A percentile compares a stretch with the other conserved stretches of the same genome.
phyloP scores from a whole-genome alignment of 2,329 filamentous ascomycete genomes.

The Laburnicola sp. region DNA sequence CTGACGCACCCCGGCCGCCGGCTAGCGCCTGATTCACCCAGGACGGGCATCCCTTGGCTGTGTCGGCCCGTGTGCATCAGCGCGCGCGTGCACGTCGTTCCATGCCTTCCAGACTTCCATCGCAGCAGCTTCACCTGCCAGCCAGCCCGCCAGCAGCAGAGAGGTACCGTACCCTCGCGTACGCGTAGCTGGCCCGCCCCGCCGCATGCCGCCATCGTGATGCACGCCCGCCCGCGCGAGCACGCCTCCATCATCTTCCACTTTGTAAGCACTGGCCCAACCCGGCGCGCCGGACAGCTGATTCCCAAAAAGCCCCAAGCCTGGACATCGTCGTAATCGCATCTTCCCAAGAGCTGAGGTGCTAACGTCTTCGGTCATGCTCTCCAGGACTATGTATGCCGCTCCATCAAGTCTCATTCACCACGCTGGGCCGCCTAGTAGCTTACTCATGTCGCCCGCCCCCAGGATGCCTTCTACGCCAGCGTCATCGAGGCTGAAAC shows the following conservation, averaged over 20 bases:
- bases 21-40: too few relatives aligned
- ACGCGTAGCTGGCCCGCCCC: neutral
- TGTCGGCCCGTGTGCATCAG: too few relatives aligned
- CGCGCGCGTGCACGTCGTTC: neutral
- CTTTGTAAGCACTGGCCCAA: conserved; percentile 62
- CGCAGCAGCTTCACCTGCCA: neutral
- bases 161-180: too few relatives aligned
- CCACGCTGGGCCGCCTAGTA: too few relatives aligned
- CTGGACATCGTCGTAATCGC: conserved; percentile 20
- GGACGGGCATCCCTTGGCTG: too few relatives aligned
- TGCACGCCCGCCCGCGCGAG: conserved; percentile 4
- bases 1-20: too few relatives aligned
- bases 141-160: too few relatives aligned
- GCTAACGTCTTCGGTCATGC: conserved; percentile 30
- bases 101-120: too few relatives aligned
- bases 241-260: conserved; percentile 70
- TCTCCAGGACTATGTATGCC: conserved; percentile 41
- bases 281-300: conserved; percentile 12
- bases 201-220: neutral
- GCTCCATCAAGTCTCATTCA: conserved; percentile 8
- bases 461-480: conserved; percentile 90
- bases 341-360: neutral
- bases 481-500: conserved; percentile 84
- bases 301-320: conserved; percentile 14
- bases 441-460: conserved; percentile 49